Percentiles rank a stretch among this genome's conserved stretches.
Evolutionary conservation across 495 filamentous ascomycete genomes (phyloP).

Genomic region (Daldinia vernicosa): DNA sequence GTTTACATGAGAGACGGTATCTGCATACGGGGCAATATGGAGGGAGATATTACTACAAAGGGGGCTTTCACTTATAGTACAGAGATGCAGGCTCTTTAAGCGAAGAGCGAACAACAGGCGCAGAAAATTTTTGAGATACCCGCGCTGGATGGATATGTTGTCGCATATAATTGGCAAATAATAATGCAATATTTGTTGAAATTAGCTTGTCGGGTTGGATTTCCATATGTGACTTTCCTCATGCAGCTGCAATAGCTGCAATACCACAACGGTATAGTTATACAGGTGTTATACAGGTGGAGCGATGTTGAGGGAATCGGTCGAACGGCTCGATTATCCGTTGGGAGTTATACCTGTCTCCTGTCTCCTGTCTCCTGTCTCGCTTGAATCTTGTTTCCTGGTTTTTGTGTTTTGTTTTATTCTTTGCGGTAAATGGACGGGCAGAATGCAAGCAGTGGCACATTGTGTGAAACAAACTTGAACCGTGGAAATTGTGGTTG

Average conservation of each 20-base stretch:
- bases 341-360: not conserved
- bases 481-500: not conserved
- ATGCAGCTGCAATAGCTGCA: slow-evolving; percentile 11
- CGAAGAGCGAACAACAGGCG: slow-evolving; percentile 32
- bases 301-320: not conserved
- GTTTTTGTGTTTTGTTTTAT: not conserved
- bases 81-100: slow-evolving; percentile 27
- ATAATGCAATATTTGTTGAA: slow-evolving; percentile 24
- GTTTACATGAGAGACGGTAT: slow-evolving; percentile 21
- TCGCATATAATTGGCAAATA: slow-evolving; percentile 22
- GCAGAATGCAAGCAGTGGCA: slow-evolving; percentile 19
- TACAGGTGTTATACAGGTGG: not conserved
- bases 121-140: slow-evolving; percentile 35
- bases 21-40: slow-evolving; percentile 26
- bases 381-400: not conserved
- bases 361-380: no score
- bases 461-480: slow-evolving; percentile 9
- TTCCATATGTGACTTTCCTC: slow-evolving; percentile 36
- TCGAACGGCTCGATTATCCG: not conserved
- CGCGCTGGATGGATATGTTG: slow-evolving; percentile 32
- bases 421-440: not conserved
- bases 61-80: slow-evolving; percentile 15
- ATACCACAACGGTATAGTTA: not conserved
- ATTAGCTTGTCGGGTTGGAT: slow-evolving; percentile 16
- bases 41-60: slow-evolving; percentile 11